Evolutionary conservation across 495 filamentous ascomycete species (phyloP).

Genomic region (Penicillium odoratum): DNA sequence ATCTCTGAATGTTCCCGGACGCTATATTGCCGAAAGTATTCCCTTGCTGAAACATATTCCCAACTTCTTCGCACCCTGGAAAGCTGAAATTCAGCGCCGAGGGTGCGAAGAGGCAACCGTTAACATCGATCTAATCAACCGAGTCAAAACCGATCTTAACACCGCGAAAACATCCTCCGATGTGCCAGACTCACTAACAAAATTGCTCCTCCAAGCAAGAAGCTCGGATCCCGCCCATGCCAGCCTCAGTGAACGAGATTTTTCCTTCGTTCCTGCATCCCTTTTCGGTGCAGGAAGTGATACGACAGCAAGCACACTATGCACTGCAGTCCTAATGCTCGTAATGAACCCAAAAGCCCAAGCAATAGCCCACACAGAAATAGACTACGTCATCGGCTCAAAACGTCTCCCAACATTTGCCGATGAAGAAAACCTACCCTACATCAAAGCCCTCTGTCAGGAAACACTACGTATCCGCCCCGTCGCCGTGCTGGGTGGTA

Average conservation of each 20-base stretch:
- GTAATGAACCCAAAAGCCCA: constrained; percentile 42
- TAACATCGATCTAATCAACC: constrained; percentile 15
- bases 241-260: constrained; percentile 31
- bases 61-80: constrained; percentile 29
- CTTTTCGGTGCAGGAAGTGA: constrained; percentile 62
- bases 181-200: constrained; percentile 25
- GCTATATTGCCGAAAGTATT: constrained; percentile 27
- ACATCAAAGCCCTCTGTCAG: constrained; percentile 34
- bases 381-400: constrained; percentile 21
- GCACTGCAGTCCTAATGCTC: constrained; percentile 61
- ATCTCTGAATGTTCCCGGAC: constrained; percentile 21
- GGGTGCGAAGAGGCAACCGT: constrained; percentile 16
- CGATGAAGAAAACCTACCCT: constrained; percentile 27
- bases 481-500: constrained; percentile 38
- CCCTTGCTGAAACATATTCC: constrained; percentile 30
- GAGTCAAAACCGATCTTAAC: constrained; percentile 13
- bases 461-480: constrained; percentile 40
- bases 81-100: constrained; percentile 21
- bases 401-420: constrained; percentile 18
- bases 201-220: constrained; percentile 36
- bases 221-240: constrained; percentile 37
- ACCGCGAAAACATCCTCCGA: constrained; percentile 10
- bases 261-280: constrained; percentile 49
- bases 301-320: constrained; percentile 61
- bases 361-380: constrained; percentile 50